Evolutionary conservation across 768 basidiomycete genomes (phyloP).

Genomic region (Trametes villosa): DNA sequence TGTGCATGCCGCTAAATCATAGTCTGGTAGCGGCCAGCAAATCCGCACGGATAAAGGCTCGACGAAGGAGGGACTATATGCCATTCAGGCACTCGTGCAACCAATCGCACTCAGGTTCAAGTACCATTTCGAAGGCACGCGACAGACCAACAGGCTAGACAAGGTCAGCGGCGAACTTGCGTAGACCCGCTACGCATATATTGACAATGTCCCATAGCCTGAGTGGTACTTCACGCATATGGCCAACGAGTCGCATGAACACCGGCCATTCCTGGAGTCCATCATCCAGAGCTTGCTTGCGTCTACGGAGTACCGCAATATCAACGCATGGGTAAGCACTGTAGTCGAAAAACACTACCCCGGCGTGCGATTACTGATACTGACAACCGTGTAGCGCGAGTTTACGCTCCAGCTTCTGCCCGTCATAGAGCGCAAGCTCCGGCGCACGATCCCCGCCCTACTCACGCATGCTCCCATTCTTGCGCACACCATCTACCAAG

Average conservation of each 20-base stretch:
- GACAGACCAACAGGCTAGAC: conserved; percentile 89
- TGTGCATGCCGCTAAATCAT: not conserved
- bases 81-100: conserved; percentile 81
- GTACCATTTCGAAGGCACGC: conserved; percentile 89
- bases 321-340: conserved; percentile 75
- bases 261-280: conserved; percentile 76
- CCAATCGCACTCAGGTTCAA: conserved; percentile 88
- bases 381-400: conserved; percentile 60
- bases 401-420: conserved; percentile 82
- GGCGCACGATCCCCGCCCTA: conserved; percentile 71
- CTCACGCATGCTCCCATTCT: conserved; percentile 81
- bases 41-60: conserved; percentile 38
- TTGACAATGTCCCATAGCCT: conserved; percentile 54
- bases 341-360: no score
- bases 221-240: conserved; percentile 98
- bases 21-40: conserved; percentile 51
- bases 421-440: conserved; percentile 74
- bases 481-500: conserved; percentile 95
- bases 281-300: conserved; percentile 73
- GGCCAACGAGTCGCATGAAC: conserved; percentile 85
- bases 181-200: not conserved
- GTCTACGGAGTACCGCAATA: conserved; percentile 59
- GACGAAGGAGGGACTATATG: conserved; percentile 69
- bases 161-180: conserved; percentile 56
- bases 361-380: no score